Evolutionary conservation across 129 eudicot species (phyloP).

Genomic region (Chrysanthemum seticuspe): DNA sequence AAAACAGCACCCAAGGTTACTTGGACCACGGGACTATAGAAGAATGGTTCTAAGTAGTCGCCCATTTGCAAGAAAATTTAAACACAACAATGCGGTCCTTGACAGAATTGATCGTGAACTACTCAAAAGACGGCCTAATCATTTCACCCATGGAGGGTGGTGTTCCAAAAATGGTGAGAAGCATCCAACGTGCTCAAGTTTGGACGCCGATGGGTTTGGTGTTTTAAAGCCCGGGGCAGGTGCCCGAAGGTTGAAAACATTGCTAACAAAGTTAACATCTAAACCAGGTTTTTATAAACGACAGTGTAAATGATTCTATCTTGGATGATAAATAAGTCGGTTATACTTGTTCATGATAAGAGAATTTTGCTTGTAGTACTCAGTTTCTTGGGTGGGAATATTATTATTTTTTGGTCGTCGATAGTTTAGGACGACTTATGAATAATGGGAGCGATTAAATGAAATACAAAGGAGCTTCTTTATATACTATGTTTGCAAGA

Average conservation of each 20-base stretch:
- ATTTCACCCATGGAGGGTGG: conserved; percentile 80
- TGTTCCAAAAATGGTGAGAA: conserved; percentile 36
- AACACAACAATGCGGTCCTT: conserved; percentile 66
- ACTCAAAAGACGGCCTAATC: conserved; percentile 46
- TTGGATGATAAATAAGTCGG: conserved; percentile 4
- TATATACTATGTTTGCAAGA: neutral
- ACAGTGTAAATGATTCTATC: conserved; percentile 54
- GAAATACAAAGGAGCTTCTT: neutral
- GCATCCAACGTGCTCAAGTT: conserved; percentile 29
- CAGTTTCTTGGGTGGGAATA: neutral
- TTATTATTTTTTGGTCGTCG: conserved; percentile 14
- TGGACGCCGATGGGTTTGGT: conserved; percentile 62
- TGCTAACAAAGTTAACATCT: conserved; percentile 57
- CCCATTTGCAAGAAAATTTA: conserved; percentile 94
- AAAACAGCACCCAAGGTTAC: conserved; percentile 84
- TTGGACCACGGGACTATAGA: conserved; percentile 69
- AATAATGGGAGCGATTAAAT: conserved; percentile 19
- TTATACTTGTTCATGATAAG: conserved; percentile 12
- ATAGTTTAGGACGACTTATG: conserved; percentile 20
- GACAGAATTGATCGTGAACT: conserved; percentile 72
- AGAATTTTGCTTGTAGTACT: conserved; percentile 8
- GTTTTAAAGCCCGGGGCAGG: conserved; percentile 78
- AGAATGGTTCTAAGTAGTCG: conserved; percentile 76
- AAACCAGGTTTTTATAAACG: conserved; percentile 40
- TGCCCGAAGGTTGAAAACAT: conserved; percentile 51